Conservation (phyloP, 2,329 filamentous ascomycete genomes). For the Dactylellina haptotyla region DNA sequence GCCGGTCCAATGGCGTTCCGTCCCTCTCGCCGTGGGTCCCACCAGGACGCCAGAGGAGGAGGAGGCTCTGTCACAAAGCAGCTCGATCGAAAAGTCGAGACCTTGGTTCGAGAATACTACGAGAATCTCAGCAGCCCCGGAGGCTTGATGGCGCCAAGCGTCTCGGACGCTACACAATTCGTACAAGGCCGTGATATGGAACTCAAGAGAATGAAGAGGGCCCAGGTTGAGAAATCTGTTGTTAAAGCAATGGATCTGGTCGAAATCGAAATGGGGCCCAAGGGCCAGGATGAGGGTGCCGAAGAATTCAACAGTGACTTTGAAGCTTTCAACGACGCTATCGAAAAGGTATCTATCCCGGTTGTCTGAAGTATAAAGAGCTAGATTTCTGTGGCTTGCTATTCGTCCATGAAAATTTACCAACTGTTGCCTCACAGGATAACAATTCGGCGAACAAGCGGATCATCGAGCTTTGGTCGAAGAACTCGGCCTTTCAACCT, state of each 20-base stretch:
- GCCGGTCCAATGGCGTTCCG: conserved; percentile 26
- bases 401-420: no score
- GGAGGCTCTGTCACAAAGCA: conserved; percentile 40
- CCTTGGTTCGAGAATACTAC: conserved; percentile 54
- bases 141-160: conserved; percentile 53
- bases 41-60: conserved; percentile 21
- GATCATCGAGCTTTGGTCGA: conserved; percentile 69
- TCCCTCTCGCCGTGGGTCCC: conserved; percentile 26
- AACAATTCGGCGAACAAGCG: conserved; percentile 74
- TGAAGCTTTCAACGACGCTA: conserved; percentile 63
- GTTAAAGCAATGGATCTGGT: conserved; percentile 50
- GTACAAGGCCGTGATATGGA: conserved; percentile 66
- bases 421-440: no score
- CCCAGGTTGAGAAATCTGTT: conserved; percentile 74
- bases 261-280: conserved; percentile 21
- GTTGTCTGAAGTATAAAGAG: no score
- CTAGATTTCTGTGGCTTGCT: conserved; percentile 19
- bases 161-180: conserved; percentile 75
- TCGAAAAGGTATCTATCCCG: conserved; percentile 65
- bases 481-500: conserved; percentile 55
- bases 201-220: conserved; percentile 82
- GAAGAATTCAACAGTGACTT: conserved; percentile 63
- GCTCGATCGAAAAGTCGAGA: conserved; percentile 57
- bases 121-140: conserved; percentile 2
- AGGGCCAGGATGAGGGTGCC: conserved; percentile 44